Base-by-base conservation (phyloP, 345 rosid species). In the Clarkia xantiana region DNA sequence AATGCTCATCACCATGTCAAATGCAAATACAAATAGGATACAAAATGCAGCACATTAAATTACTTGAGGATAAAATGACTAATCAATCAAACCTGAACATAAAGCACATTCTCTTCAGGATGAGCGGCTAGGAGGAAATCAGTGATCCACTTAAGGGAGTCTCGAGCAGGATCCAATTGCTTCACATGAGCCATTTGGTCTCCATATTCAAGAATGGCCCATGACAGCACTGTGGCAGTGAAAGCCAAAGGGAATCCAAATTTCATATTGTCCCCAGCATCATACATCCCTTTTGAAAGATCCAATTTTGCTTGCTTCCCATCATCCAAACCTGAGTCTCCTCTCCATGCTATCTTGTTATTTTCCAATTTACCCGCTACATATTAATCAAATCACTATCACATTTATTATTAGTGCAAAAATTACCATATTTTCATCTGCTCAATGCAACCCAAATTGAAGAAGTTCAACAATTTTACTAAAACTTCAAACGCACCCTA, bases 171-270 rank as follows among this genome's bases (percentile, higher is more conserved):
- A 38, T 65, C 69, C 62, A 86, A 62, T 53, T 74, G 95, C 53
- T 72, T 67, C 41, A 76, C 75, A 0, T 52, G 94, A 7, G 58
- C 72, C 98, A 91, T 91, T 55, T 93, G 99, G 67, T 80, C 94
- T 45, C 94, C 96, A 49, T 93, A 93, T 70, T 93, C 99, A 10
- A 93, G 93, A 48, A 93, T 93, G 9, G 96, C 60, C 99, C 99
- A 93, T 0, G 99, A 84, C 56, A 93, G 51, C 34, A 84, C 74
- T 0, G 94, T 79, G 14, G 96, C 95, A 13, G 96, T 87, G 64
- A 72, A 93, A 44, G 99, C 96, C 94, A 93, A 57, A 0, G 99
- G 99, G 40, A 87, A 82, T 41, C 94, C 95, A 66, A 93, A 93
- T 66, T 93, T 93, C 42, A 93, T 80, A 48, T 78, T 82, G 66